phyloP scores from a whole-genome alignment of 208 protist species.

The Angomonas deanei region DNA sequence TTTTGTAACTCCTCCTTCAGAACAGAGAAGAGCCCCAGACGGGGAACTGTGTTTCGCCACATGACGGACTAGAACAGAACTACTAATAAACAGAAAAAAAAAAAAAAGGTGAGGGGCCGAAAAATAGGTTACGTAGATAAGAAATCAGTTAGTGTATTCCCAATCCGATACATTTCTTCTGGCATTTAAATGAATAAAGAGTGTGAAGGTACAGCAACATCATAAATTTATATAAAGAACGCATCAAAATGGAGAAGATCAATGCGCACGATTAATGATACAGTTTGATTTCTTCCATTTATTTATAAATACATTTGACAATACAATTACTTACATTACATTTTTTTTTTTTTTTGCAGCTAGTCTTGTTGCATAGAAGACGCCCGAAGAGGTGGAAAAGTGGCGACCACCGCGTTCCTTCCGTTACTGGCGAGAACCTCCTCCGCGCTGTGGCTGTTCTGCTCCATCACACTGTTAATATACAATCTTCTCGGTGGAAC shows the following conservation, averaged over 20 bases:
- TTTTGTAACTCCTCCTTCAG: conserved; percentile 45
- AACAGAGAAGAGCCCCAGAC: conserved; percentile 28
- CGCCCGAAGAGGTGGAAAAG: no score
- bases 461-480: background rate
- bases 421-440: background rate
- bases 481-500: background rate
- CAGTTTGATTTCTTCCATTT: background rate
- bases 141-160: no score
- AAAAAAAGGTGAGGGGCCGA: conserved; percentile 7
- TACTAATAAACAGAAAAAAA: conserved; percentile 1
- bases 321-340: background rate
- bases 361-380: no score
- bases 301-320: background rate
- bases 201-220: no score
- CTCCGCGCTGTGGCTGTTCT: background rate
- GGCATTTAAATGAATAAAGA: no score
- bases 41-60: conserved; percentile 21
- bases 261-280: no score
- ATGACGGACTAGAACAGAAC: conserved; percentile 9
- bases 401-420: no score
- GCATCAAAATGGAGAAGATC: no score
- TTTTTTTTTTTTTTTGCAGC: background rate
- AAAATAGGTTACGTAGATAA: background rate
- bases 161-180: no score
- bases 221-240: no score